Evolutionary conservation across 2,329 filamentous ascomycete species (phyloP).

Genomic region (Aphanocladium album): DNA sequence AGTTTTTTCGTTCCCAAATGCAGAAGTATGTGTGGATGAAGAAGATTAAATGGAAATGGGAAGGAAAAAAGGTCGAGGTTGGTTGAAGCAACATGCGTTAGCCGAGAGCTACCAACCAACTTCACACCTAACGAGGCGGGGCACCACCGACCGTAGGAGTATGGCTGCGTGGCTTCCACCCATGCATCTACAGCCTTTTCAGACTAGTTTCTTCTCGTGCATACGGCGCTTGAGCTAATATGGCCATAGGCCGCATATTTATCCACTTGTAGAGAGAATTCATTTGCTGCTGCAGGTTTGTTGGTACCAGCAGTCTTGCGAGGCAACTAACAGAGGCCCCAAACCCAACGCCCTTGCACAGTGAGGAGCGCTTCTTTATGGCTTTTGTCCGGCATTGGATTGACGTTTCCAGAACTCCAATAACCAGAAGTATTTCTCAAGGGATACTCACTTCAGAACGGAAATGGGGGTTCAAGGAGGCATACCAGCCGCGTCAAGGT

Average conservation of each 20-base stretch:
- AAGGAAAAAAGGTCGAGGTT: not conserved
- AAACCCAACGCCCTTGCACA: too few relatives aligned
- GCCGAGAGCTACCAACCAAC: not conserved
- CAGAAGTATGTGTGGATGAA: not conserved
- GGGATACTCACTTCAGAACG: too few relatives aligned
- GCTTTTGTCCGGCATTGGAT: too few relatives aligned
- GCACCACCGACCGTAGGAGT: not conserved
- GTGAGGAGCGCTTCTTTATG: too few relatives aligned
- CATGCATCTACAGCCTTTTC: not conserved
- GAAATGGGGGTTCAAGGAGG: too few relatives aligned
- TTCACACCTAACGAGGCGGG: not conserved
- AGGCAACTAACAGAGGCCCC: too few relatives aligned
- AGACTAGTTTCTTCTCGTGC: not conserved
- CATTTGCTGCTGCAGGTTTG: not conserved
- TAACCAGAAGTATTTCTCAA: too few relatives aligned
- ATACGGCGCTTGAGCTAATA: not conserved
- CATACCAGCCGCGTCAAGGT: too few relatives aligned
- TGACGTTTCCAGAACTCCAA: too few relatives aligned
- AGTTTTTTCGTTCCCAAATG: not conserved
- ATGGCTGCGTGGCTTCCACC: not conserved
- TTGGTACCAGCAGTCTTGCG: too few relatives aligned
- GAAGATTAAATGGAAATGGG: not conserved
- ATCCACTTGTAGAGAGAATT: not conserved
- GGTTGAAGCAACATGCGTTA: not conserved
- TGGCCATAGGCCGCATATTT: not conserved